Base-by-base conservation (phyloP, 371 early-diverging fungal species). In the Mucor circinelloides region DNA sequence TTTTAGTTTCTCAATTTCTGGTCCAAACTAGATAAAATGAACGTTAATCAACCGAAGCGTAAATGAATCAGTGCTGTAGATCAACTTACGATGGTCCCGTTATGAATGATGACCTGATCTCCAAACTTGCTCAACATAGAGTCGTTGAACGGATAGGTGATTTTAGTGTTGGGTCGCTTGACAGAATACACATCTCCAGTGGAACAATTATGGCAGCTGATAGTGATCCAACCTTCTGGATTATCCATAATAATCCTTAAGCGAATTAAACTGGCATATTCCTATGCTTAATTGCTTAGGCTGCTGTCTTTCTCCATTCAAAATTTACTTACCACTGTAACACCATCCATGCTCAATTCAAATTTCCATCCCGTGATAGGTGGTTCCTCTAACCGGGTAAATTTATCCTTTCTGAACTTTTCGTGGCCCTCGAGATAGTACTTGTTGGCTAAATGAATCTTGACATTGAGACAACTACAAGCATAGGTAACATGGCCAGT, bases 391-490 rank as follows among this genome's bases (percentile, higher is more conserved):
- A 70, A 10, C n/a, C 60, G 46, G 21, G 65, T 38, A 50, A 65
- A 74, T 12, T 42, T 70, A 10, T 46, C 58, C 19, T 32, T 50
- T 62, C 79, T 68, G n/a, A 69, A 62, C 17, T 68, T 58, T 21
- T 72, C 65, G 40, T 81, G 82, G 5, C 63, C 62, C n/a, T 76
- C 74, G 21, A 73, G 38, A 40, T 60, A 46, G 58, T 75, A 74
- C 38, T 78, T 72, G 44, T 70, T 69, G 30, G 80, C 69, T 25
- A 83, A 64, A 42, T 83, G 79, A 2, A 80, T 34, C 38, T 73
- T 72, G 21, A 83, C 64, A 62, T 83, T 83, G 2, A 83, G 64
- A 55, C 83, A 83, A 27, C 63, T 48, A 61, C 83, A 83, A 27
- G 79, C 72, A 64, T 83, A 83, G 10, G 71, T 66, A 58, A 79